These are phyloP conservation scores for Rutstroemia sp. DNA, from an alignment of 2,329 filamentous ascomycete genomes.

Conservation along the genomic window DNA sequence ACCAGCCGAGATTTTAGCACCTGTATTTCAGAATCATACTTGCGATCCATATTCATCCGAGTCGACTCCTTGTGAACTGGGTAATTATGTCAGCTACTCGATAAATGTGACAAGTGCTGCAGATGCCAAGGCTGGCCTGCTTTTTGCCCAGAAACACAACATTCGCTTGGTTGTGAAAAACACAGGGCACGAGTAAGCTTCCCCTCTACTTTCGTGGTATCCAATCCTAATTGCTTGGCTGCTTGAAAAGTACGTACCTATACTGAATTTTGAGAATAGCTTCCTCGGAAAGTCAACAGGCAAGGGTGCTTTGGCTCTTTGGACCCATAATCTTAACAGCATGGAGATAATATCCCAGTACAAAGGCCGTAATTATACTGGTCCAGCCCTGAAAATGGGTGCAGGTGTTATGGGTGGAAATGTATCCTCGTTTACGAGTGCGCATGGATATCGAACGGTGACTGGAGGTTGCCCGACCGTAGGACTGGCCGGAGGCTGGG, in stretches of 20 bases:
- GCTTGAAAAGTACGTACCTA: neutral
- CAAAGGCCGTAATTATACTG: constrained; percentile 26
- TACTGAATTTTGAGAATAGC: constrained; percentile 26
- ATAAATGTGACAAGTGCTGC: constrained; percentile 15
- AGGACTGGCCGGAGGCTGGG: constrained; percentile 37
- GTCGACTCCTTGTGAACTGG: constrained; percentile 30
- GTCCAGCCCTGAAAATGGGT: constrained; percentile 30
- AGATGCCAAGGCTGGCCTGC: constrained; percentile 15
- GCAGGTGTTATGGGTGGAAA: constrained; percentile 36
- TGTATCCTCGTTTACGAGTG: constrained; percentile 35
- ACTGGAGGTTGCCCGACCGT: constrained; percentile 44
- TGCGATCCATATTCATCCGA: constrained; percentile 25
- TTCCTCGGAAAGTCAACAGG: constrained; percentile 39
- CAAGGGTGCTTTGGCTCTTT: constrained; percentile 37
- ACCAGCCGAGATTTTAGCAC: constrained; percentile 33
- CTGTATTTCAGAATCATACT: constrained; percentile 31
- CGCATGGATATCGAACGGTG: constrained; percentile 39
- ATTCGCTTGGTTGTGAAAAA: constrained; percentile 33
- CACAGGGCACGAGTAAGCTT: constrained; percentile 34
- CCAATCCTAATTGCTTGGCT: neutral
- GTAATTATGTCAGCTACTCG: constrained; percentile 8
- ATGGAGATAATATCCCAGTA: constrained; percentile 30
- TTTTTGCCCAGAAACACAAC: constrained; percentile 28
- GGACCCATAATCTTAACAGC: constrained; percentile 39
- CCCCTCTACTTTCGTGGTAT: too few species aligned